Base-by-base conservation (phyloP, 2,329 filamentous ascomycete genomes). In the Neospermospora avenae region DNA sequence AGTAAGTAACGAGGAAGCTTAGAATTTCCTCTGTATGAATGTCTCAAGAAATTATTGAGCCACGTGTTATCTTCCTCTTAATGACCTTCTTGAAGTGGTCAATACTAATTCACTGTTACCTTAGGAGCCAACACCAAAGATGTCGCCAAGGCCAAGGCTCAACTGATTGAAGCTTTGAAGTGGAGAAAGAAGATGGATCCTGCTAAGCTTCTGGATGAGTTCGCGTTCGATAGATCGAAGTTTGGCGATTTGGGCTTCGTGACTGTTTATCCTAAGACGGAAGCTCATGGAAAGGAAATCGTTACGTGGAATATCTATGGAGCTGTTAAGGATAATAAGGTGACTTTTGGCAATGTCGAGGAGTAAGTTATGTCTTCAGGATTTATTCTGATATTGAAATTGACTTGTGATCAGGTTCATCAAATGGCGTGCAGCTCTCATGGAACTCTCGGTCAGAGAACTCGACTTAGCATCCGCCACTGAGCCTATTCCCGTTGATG, bases 281-380 rank as follows among this genome's bases (percentile, higher is more conserved):
- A 77, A 25, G 81, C 80, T 54, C 53, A 72, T 77, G 58, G 73
- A 8, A 71, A 84, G 69, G 84, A 87, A 73, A 81, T 96, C 58
- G 87, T 93, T 52, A 95, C 90, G 2, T 97, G 93, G 88, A 97
- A 97, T 74, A 87, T 97, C 70, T 97, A 98, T 72, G 93, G 93
- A 14, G 85, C 85, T 39, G 90, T 93, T 64, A 95, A 95, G 81
- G 84, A 91, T 68, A 85, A 91, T 63, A 84, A 89, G 65, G 79
- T 81, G 60, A 96, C 91, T 0, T 97, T 97, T 78, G 90, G 89
- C 3, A 82, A 95, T 70, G 77, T 92, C 5, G 81, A 92, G 25
- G 89, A 89, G 91, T 96, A 77, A 74, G 88, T 49, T 5, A 10
- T 6, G 5, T 1, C 7, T 37, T 24, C 7, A 57, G 20, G 11